Evolutionary conservation across 495 filamentous ascomycete genomes (phyloP).

Genomic region (Penicillium canescens): DNA sequence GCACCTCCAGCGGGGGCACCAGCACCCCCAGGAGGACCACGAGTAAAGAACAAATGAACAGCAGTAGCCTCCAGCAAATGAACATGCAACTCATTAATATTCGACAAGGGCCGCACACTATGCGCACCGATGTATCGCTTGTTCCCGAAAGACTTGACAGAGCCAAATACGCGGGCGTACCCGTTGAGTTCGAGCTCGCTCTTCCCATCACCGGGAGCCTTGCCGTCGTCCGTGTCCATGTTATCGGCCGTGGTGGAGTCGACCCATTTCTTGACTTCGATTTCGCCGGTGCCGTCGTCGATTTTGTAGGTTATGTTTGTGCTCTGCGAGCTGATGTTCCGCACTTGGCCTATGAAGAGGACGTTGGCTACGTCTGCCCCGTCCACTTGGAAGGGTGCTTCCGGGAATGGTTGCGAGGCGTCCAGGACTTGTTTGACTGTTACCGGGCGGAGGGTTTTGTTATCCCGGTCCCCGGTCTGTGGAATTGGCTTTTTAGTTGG

Average conservation of each 20-base stretch:
- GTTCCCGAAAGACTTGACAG: slow-evolving; percentile 72
- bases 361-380: slow-evolving; percentile 60
- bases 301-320: slow-evolving; percentile 91
- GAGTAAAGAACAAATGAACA: slow-evolving; percentile 82
- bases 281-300: slow-evolving; percentile 90
- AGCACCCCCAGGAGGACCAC: slow-evolving; percentile 59
- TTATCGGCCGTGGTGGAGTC: slow-evolving; percentile 57
- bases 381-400: slow-evolving; percentile 78
- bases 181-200: slow-evolving; percentile 60
- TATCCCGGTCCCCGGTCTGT: slow-evolving; percentile 40
- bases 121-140: slow-evolving; percentile 81
- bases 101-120: slow-evolving; percentile 70
- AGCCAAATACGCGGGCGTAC: slow-evolving; percentile 82
- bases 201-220: slow-evolving; percentile 34
- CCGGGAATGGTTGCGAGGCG: slow-evolving; percentile 69
- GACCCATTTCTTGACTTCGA: slow-evolving; percentile 93
- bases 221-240: slow-evolving; percentile 47
- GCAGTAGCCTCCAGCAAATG: slow-evolving; percentile 87
- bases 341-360: slow-evolving; percentile 86
- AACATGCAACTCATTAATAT: slow-evolving; percentile 89
- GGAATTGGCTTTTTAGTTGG: neutral
- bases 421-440: slow-evolving; percentile 94
- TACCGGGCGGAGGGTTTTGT: slow-evolving; percentile 82
- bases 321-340: slow-evolving; percentile 78
- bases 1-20: slow-evolving; percentile 22